Evolutionary conservation across 1,284 basidiomycete species (phyloP).

Genomic region (Ganoderma lucidum): DNA sequence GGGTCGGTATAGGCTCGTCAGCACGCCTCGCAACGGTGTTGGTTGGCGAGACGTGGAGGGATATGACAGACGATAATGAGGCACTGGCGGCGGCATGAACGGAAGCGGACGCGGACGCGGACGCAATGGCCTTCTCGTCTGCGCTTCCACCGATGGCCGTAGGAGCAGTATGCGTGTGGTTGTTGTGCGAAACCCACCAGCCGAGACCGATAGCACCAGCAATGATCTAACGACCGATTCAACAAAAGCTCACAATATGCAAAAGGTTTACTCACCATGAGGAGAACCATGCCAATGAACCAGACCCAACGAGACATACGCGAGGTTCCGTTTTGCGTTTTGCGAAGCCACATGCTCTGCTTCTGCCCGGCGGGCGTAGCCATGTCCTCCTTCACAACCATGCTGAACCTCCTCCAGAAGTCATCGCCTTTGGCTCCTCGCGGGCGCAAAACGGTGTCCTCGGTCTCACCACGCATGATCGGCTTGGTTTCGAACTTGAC

Average conservation of each 20-base stretch:
- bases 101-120: constrained; percentile 31
- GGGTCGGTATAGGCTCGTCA: constrained; percentile 34
- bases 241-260: background rate
- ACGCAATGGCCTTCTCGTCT: constrained; percentile 47
- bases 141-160: constrained; percentile 73
- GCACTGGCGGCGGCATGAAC: constrained; percentile 28
- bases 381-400: constrained; percentile 76
- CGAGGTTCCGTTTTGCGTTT: constrained; percentile 61
- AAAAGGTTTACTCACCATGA: constrained; percentile 52
- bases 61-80: constrained; percentile 22
- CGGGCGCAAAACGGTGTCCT: constrained; percentile 70
- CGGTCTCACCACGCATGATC: constrained; percentile 73
- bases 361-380: constrained; percentile 51
- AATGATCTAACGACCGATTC: constrained; percentile 46
- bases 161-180: constrained; percentile 55
- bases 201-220: constrained; percentile 65
- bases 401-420: constrained; percentile 86
- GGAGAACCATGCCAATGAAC: constrained; percentile 65
- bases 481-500: constrained; percentile 60
- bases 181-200: constrained; percentile 63
- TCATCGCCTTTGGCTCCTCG: constrained; percentile 79
- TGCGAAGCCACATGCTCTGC: constrained; percentile 71
- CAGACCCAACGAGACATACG: constrained; percentile 73
- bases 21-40: constrained; percentile 52
- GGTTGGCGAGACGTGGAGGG: constrained; percentile 53